Conservation (phyloP, 2,329 filamentous ascomycete genomes). For the Monilinia fructigena region DNA sequence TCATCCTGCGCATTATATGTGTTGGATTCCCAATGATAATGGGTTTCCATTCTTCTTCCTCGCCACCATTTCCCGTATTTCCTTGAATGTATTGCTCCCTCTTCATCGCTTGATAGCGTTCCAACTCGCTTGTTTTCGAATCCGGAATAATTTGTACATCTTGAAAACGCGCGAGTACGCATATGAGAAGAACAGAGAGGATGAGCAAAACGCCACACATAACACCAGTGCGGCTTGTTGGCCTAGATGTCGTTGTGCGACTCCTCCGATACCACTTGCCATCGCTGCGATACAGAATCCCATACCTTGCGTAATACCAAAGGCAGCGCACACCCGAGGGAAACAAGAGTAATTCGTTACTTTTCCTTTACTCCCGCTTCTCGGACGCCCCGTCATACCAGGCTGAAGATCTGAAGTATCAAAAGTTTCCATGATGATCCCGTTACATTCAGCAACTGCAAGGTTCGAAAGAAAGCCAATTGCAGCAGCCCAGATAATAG, state of each 20-base stretch:
- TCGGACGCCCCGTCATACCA: conserved; percentile 61
- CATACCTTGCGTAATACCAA: conserved; percentile 67
- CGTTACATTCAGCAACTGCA: conserved; percentile 72
- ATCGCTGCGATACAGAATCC: conserved; percentile 68
- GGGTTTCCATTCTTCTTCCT: conserved; percentile 59
- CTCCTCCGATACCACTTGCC: conserved; percentile 67
- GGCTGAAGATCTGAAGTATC: conserved; percentile 78
- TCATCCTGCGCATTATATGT: conserved; percentile 67
- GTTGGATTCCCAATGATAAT: conserved; percentile 70
- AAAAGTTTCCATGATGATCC: conserved; percentile 77
- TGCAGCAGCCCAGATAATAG: conserved; percentile 62
- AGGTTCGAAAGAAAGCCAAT: conserved; percentile 71
- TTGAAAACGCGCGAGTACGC: conserved; percentile 63
- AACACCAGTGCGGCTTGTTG: conserved; percentile 67
- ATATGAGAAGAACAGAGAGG: conserved; percentile 62
- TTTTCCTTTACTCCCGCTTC: conserved; percentile 44
- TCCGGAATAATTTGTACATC: conserved; percentile 67
- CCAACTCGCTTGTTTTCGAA: conserved; percentile 55
- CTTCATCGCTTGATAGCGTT: conserved; percentile 47
- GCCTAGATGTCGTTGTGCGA: conserved; percentile 62
- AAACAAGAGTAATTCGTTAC: conserved; percentile 74
- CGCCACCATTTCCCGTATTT: conserved; percentile 20
- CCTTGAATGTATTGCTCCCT: conserved; percentile 45
- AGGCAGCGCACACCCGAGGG: conserved; percentile 69
- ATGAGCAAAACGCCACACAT: conserved; percentile 65